These are phyloP conservation scores for Rhodotorula sp. DNA, from an alignment of 1,284 basidiomycete genomes.

Conservation along the genomic window DNA sequence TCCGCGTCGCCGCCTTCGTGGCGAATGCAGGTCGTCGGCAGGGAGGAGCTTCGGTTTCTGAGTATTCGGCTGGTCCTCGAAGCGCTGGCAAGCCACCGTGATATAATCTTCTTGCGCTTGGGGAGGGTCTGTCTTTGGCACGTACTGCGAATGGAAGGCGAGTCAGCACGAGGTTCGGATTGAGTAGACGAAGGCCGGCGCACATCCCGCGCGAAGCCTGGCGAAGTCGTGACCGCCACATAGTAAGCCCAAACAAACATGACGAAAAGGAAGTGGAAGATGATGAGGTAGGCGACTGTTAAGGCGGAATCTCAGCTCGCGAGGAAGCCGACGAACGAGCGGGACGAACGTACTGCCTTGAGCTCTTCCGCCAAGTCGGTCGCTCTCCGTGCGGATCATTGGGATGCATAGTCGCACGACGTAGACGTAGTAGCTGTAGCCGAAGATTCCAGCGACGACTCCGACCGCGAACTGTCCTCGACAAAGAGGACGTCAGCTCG, in stretches of 20 bases:
- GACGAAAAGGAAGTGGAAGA: slow-evolving; percentile 42
- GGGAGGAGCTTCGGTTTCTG: neutral
- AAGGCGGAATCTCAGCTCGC: neutral
- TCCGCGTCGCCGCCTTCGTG: neutral
- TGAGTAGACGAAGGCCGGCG: neutral
- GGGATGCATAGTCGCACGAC: slow-evolving; percentile 39
- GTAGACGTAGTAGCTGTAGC: slow-evolving; percentile 41
- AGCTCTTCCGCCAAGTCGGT: slow-evolving; percentile 26
- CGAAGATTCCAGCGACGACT: slow-evolving; percentile 31
- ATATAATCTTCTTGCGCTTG: slow-evolving; percentile 29
- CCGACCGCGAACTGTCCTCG: slow-evolving; percentile 28
- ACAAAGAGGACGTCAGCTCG: neutral
- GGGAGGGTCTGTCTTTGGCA: slow-evolving; percentile 34
- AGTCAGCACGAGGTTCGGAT: neutral
- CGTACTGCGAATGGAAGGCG: slow-evolving; percentile 9
- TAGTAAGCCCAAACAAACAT: slow-evolving; percentile 41
- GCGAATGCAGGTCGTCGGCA: neutral
- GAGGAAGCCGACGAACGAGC: neutral
- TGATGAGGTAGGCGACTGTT: slow-evolving; percentile 40
- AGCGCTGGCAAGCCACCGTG: slow-evolving; percentile 21
- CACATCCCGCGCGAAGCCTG: slow-evolving; percentile 41
- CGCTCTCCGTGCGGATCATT: slow-evolving; percentile 35
- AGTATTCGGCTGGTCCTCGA: neutral
- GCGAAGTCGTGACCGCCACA: slow-evolving; percentile 32
- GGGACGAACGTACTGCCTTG: slow-evolving; percentile 37